A percentile compares a stretch with the other conserved stretches of the same genome.
Conservation (phyloP, 2,329 filamentous ascomycete genomes). For the Blastomyces percursus region DNA sequence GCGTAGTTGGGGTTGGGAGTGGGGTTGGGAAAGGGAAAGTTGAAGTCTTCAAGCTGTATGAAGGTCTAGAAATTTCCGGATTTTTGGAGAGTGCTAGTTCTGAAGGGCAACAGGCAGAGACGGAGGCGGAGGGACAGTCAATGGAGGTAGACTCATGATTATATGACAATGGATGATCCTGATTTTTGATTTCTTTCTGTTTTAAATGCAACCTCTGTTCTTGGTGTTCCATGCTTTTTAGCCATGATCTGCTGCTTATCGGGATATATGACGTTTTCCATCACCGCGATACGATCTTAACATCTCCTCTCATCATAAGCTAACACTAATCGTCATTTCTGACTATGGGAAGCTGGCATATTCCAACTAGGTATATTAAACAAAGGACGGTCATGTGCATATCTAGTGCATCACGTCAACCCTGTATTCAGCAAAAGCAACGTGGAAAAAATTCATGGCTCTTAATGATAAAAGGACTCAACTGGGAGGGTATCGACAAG, state of each 20-base stretch:
- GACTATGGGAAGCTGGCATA: not conserved
- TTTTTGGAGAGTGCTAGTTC: constrained; percentile 65
- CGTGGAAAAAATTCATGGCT: not conserved
- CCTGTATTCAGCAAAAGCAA: not conserved
- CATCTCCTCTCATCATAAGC: not conserved
- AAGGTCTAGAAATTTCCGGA: constrained; percentile 73
- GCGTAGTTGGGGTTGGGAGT: constrained; percentile 58
- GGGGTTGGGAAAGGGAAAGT: constrained; percentile 44
- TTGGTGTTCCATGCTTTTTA: not conserved
- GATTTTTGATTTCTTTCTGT: not conserved
- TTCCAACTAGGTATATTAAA: not conserved
- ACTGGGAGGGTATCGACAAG: not conserved
- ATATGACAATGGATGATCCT: not conserved
- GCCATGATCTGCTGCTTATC: constrained; percentile 2
- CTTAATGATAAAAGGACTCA: not conserved
- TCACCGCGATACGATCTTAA: not conserved
- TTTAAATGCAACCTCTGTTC: not conserved
- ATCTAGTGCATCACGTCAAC: not conserved
- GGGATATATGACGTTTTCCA: not conserved
- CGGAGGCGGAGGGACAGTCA: constrained; percentile 39
- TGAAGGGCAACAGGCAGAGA: constrained; percentile 37
- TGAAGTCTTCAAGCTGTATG: constrained; percentile 81
- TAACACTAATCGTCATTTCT: not conserved
- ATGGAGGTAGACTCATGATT: constrained; percentile 47
- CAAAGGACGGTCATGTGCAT: not conserved